Base-by-base conservation (phyloP, 2,329 filamentous ascomycete genomes). In the Fusarium subtropicale region DNA sequence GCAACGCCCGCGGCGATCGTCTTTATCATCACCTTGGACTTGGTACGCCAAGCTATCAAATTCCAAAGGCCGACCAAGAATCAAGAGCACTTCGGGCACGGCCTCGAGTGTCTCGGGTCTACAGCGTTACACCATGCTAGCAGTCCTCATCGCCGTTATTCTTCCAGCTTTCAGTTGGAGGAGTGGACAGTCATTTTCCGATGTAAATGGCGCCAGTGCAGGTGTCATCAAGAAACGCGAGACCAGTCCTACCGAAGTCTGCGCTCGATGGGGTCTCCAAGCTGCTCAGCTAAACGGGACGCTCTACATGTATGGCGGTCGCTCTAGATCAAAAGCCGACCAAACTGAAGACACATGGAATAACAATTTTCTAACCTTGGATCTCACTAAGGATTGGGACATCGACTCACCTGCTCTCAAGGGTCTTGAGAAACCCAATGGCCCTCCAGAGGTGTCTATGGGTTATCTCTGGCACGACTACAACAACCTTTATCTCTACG, bases 381-480 rank as follows among this genome's bases (percentile, higher is more conserved):
- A 93, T 71, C 83, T 94, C 10, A 92, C 88, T 5, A 88, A 87
- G 67, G 88, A 88, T n/a, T 94, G 91, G 90, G 84, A 90, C 67
- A 88, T 88, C 44, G 84, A 82, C 24, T 87, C 86, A 0, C 91
- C 92, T 12, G 81, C 87, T 3, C 73, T 93, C 16, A 86, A 81
- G 1, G 90, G 89, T 4, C 83, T 92, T 13, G 81, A 89, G 22
- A 84, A 85, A 65, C 90, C 91, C 1, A 87, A 86, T 12, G 92
- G 91, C 0, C 91, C 91, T 2, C 92, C 92, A 2, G 85, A 89
- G 6, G 87, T 94, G 15, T 87, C 91, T 0, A 86, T 91, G 45
- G 92, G 91, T n/a, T 91, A 90, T 68, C 83, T 94, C 2, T 94
- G 92, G 91, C 88, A 90, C 73, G 91, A 91, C 46, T 88, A 88